Base-by-base conservation (phyloP, 1,284 basidiomycete genomes). In the Irpex rosettiformis region DNA sequence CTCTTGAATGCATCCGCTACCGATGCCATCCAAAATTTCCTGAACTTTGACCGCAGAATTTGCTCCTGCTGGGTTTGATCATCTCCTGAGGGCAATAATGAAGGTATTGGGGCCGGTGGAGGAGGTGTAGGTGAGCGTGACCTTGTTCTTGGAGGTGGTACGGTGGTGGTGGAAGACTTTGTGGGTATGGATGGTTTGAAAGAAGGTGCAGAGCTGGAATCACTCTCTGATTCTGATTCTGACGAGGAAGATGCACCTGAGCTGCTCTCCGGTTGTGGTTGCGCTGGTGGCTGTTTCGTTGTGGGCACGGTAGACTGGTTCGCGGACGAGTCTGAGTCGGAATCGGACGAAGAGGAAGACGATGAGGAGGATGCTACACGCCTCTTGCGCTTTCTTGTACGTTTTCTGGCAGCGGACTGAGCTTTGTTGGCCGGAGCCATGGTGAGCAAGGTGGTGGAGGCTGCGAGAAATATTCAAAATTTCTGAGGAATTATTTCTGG, bases 21-120 rank as follows among this genome's bases (percentile, higher is more conserved):
- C 2, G 85, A 82, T 2, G 82, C 72, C 88, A 93, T 91, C 89
- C 89, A 93, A 67, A 92, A 91, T 67, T 85, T 86, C 57, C 83
- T 75, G 67, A 92, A 92, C 45, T 77, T 81, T 27, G 82, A 82
- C 63, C 82, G 85, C 65, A 92, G 67, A 2, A 70, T 68, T 51
- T 81, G 71, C 59, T 90, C 85, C 33, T 76, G 72, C 58, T 76
- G 63, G 18, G 52, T 43, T 8, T 25, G 68, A 27, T 70, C 70
- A 8, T 72, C 65, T 7, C 73, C 71, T 29, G 77, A 68, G 18
- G 48, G 48, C 4, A 86, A 66, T 64, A 88, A 88, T 1, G 84
- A 74, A 10, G 82, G 83, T 10, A 86, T 72, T 10, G 86, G 72
- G 8, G 75, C 66, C 0, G 75, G 65, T 1, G 77, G 77, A 22